Evolutionary conservation across 169 alveolate species (phyloP).

Genomic region (Cryptosporidium ubiquitum): DNA sequence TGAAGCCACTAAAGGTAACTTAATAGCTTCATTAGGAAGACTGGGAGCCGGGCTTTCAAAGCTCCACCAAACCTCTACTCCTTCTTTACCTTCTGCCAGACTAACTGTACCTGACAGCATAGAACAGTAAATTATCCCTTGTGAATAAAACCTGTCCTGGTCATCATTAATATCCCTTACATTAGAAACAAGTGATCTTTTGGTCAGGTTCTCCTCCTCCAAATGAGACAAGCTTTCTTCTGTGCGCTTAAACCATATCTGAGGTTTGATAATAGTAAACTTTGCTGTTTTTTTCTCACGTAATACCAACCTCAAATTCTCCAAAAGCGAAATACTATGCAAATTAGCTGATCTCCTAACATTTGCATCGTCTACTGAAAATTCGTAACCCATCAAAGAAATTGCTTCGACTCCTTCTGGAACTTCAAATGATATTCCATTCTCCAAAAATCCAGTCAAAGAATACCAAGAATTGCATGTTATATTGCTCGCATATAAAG

Average conservation of each 20-base stretch:
- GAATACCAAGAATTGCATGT: conserved; percentile 65
- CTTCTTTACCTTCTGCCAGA: neutral
- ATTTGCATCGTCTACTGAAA: conserved; percentile 23
- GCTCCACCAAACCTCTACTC: conserved; percentile 63
- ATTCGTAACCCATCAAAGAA: conserved; percentile 40
- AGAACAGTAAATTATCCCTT: conserved; percentile 42
- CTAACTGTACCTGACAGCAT: conserved; percentile 23
- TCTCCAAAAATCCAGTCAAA: conserved; percentile 19
- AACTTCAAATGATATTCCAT: conserved; percentile 42
- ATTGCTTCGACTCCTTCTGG: conserved; percentile 65
- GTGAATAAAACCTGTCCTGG: conserved; percentile 20
- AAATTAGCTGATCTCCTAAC: conserved; percentile 25
- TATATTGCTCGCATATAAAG: conserved; percentile 43
- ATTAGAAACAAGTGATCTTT: neutral
- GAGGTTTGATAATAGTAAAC: conserved; percentile 44
- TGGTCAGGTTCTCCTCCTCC: neutral
- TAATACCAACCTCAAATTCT: conserved; percentile 38
- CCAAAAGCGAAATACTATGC: conserved; percentile 41
- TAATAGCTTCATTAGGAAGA: conserved; percentile 3
- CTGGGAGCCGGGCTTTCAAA: neutral
- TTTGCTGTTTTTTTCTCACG: conserved; percentile 9
- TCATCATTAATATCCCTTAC: neutral
- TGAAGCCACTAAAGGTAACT: conserved; percentile 38
- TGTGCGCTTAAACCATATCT: conserved; percentile 44
- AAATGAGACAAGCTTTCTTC: neutral